Base-by-base conservation (phyloP, 352 stramenopile genomes). In the Phytophthora lateralis region DNA sequence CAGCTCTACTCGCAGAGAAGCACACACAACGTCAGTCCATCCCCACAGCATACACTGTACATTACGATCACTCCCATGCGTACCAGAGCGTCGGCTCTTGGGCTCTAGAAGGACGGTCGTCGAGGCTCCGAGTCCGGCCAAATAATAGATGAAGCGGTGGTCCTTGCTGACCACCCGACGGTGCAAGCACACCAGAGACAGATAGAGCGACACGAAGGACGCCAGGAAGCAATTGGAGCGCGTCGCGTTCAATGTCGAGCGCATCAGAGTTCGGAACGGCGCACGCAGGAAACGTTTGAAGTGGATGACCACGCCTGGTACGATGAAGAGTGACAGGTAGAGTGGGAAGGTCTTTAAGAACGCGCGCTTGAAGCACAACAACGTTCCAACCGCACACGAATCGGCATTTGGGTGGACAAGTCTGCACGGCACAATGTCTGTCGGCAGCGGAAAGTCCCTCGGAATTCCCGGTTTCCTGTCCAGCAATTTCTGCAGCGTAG, bases 301-400 rank as follows among this genome's bases (percentile, higher is more conserved):
- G 51, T 88, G 78, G 48, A 95, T 86, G 34, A 95, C 86, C 43
- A 95, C 74, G 20, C 75, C 81, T 42, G 86, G 86, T 41, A 91
- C 86, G 54, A 93, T 92, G 61, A 90, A 93, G 49, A 95, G 79
- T 53, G 86, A 93, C 44, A 95, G 68, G 58, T 95, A 95, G 24
- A 95, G 73, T 42, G 86, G 86, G 56, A 92, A 92, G 1, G 80
- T 82, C 61, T 80, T 80, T 27, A 66, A 30, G 52, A 93, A 90
- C 4, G 84, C 77, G 9, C 69, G 68, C 37, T 77, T 75, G 61
- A 91, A 92, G 32, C 75, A 85, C 48, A 78, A 55, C 26, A 80
- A 29, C 9, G 74, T 55, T 20, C 85, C 85, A n/a, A 68, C 53
- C 5, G 53, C 41, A 60, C 85, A 94, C 9, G 66, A 81, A 39